These are phyloP conservation scores for Argentina anserina DNA, from an alignment of 306 rosid species.

Conservation along the genomic window DNA sequence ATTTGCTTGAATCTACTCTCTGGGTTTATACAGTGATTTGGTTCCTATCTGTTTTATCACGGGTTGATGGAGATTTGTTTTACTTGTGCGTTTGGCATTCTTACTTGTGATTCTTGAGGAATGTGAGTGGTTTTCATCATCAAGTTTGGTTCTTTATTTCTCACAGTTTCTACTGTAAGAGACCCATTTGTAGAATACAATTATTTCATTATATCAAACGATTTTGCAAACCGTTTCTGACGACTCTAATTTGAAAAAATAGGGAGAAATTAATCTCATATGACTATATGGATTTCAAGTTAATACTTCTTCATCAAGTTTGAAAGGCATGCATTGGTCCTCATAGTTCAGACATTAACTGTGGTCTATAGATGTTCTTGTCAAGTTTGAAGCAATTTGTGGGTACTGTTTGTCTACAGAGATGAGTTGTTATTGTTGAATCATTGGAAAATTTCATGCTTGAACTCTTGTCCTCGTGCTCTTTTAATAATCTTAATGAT, in stretches of 20 bases:
- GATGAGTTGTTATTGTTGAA: neutral
- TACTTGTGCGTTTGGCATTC: slow-evolving; percentile 5
- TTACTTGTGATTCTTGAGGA: neutral
- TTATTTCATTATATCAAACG: neutral
- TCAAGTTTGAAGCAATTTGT: slow-evolving; percentile 4
- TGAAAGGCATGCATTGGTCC: slow-evolving; percentile 7
- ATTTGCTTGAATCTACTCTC: slow-evolving; percentile 8
- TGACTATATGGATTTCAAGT: neutral
- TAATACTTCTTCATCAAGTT: neutral
- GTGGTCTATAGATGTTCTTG: neutral
- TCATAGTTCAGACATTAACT: neutral
- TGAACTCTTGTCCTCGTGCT: neutral
- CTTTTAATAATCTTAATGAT: slow-evolving; percentile 4
- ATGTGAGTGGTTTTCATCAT: neutral
- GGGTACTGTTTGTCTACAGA: neutral
- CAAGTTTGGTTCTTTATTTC: slow-evolving; percentile 2
- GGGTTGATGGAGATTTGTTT: slow-evolving; percentile 11
- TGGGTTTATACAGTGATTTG: slow-evolving; percentile 4
- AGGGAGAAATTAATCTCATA: neutral
- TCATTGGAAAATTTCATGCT: slow-evolving; percentile 4
- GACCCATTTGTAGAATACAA: neutral
- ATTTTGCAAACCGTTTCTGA: neutral
- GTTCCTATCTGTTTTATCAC: neutral
- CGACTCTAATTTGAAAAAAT: neutral
- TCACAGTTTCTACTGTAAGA: neutral